These are phyloP conservation scores for Sisymbrium altissimum DNA, from an alignment of 345 rosid species.

Conservation along the genomic window DNA sequence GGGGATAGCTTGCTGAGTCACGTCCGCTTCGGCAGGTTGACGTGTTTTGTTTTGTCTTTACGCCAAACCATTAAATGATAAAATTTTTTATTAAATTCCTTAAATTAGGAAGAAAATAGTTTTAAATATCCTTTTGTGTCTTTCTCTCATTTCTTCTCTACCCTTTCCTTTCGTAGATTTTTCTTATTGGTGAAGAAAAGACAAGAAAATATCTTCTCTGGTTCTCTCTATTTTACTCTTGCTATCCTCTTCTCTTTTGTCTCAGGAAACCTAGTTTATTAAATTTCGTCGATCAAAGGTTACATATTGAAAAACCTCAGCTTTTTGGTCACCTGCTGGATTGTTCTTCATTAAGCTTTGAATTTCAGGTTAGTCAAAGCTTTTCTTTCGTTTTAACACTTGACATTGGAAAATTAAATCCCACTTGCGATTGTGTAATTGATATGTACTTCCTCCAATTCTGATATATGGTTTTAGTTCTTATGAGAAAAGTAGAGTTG, in stretches of 20 bases:
- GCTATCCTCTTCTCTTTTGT: neutral
- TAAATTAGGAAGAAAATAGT: neutral
- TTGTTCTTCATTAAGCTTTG: constrained; percentile 6
- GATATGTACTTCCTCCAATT: neutral
- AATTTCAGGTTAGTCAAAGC: constrained; percentile 3
- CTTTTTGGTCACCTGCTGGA: neutral
- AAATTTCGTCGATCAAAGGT: no score
- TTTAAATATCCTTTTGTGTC: neutral
- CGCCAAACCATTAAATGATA: constrained; percentile 3
- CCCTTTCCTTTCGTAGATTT: neutral
- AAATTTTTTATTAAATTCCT: no score
- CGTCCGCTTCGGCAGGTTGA: constrained; percentile 14
- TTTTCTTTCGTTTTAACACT: neutral
- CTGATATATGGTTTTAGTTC: neutral
- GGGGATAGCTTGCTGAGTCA: constrained; percentile 29
- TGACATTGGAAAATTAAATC: neutral
- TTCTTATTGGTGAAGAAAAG: neutral
- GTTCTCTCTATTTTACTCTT: neutral
- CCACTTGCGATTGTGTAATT: neutral
- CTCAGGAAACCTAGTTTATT: neutral
- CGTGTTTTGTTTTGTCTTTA: constrained; percentile 13
- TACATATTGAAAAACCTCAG: neutral
- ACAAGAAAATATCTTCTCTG: neutral
- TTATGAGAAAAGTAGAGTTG: neutral
- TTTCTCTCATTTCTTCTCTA: neutral